Evolutionary conservation across 441 rosid genomes (phyloP), one percentile per base, ranked within the genome.

Genomic region (Gossypium gossypioides): DNA sequence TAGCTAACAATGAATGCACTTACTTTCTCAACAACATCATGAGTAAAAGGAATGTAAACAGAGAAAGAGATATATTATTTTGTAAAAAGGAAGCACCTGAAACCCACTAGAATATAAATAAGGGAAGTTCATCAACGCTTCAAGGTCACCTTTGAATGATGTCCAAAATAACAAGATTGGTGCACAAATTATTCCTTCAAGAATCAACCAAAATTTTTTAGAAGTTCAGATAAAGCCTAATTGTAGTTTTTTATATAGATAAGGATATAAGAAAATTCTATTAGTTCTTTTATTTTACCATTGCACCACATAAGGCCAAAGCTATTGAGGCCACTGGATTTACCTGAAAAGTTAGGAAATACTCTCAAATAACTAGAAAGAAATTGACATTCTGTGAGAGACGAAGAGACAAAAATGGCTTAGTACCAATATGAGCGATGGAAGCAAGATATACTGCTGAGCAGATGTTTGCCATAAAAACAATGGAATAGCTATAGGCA

Each of bases 231-330:
- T 18, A 64, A 58, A 42, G 6, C 15, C 34, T 13, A 22, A 24
- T 16, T 66, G 32, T 27, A 16, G n/a, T 46, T 3, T 67, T 57
- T 22, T 4, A 56, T 16, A 34, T 44, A 52, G 59, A 55, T 10
- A 54, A 16, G 37, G 18, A 32, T 55, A 16, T 13, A 55, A 22
- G 1, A 64, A 32, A 22, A 69, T 4, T 13, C 25, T n/a, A 27
- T 15, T 42, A n/a, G 62, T 42, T 44, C 34, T 24, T 51, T 57
- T 4, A 56, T 66, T 71, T 74, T 73, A 84, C 87, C 88, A 66
- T 82, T 84, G 76, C 88, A 84, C 88, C 88, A 82, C 86, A 85
- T 85, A 55, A 85, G 81, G 66, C 84, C 88, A 81, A 85, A 85
- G 81, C 81, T 85, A 71, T 79, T 85, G 60, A 85, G 83, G 70